Percentiles rank a stretch among this genome's conserved stretches.
Conservation (phyloP, 495 filamentous ascomycete genomes). For the Corynascus novoguineensis region DNA sequence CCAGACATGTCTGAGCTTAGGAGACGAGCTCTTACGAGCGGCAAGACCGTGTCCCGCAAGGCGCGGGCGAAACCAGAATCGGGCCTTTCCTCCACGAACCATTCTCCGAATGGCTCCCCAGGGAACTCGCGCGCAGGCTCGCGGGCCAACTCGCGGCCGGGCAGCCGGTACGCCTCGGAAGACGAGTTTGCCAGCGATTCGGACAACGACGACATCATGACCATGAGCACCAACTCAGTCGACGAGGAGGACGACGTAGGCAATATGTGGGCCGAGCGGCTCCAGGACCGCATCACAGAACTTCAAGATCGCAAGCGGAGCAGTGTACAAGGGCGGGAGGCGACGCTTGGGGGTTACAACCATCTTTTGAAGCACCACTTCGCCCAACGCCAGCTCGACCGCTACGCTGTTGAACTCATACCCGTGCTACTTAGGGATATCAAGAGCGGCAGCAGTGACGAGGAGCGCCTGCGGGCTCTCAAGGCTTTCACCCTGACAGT, state of each 20-base stretch:
- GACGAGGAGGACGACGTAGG: slow-evolving; percentile 43
- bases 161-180: slow-evolving; percentile 64
- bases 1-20: slow-evolving; percentile 70
- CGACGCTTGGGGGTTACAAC: slow-evolving; percentile 61
- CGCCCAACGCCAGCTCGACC: slow-evolving; percentile 59
- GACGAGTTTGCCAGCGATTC: slow-evolving; percentile 65
- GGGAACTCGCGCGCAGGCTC: slow-evolving; percentile 21
- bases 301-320: slow-evolving; percentile 79
- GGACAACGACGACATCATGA: slow-evolving; percentile 40
- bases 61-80: slow-evolving; percentile 69
- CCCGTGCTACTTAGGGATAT: slow-evolving; percentile 67
- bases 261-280: slow-evolving; percentile 60
- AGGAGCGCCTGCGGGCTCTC: slow-evolving; percentile 67
- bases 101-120: slow-evolving; percentile 31
- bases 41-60: slow-evolving; percentile 90
- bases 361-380: slow-evolving; percentile 71
- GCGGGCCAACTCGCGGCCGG: slow-evolving; percentile 47
- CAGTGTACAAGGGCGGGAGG: slow-evolving; percentile 72
- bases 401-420: slow-evolving; percentile 58
- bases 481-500: slow-evolving; percentile 71
- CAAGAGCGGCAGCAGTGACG: slow-evolving; percentile 62
- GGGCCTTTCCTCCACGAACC: slow-evolving; percentile 47
- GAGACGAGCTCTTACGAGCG: slow-evolving; percentile 73
- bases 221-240: slow-evolving; percentile 26
- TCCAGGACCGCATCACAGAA: slow-evolving; percentile 69